phyloP scores from a whole-genome alignment of 345 rosid species.

The Heritiera fomes region DNA sequence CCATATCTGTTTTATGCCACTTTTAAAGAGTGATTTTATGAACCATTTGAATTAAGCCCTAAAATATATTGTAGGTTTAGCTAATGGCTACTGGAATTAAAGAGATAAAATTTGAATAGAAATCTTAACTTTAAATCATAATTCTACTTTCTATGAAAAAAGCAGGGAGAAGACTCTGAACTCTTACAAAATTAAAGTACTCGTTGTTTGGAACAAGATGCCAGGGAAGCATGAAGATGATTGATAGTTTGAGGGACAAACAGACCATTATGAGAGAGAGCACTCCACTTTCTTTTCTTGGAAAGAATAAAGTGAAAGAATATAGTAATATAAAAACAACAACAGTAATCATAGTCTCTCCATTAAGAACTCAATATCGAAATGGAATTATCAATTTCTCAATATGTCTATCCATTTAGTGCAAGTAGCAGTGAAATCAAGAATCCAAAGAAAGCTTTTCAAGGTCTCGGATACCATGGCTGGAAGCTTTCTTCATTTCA shows the following conservation, averaged over 20 bases:
- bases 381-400: slow-evolving; percentile 20
- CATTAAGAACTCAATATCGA: slow-evolving; percentile 8
- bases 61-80: no score
- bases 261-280: not conserved
- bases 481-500: slow-evolving; percentile 85
- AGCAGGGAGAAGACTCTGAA: not conserved
- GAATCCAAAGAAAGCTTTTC: slow-evolving; percentile 57
- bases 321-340: not conserved
- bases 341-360: slow-evolving; percentile 12
- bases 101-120: not conserved
- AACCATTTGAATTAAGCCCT: no score
- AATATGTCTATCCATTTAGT: slow-evolving; percentile 20
- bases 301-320: not conserved
- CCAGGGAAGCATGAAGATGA: not conserved
- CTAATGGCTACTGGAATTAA: not conserved
- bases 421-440: slow-evolving; percentile 20
- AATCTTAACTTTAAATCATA: not conserved
- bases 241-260: slow-evolving; percentile 16
- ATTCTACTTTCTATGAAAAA: not conserved
- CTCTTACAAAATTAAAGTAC: not conserved
- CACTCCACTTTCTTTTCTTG: not conserved
- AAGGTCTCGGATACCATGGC: slow-evolving; percentile 50
- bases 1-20: no score
- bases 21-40: no score
- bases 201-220: slow-evolving; percentile 4